Evolutionary conservation across 495 filamentous ascomycete species (phyloP), one percentile per base, ranked within the genome.

Genomic region (Podospora sp.): DNA sequence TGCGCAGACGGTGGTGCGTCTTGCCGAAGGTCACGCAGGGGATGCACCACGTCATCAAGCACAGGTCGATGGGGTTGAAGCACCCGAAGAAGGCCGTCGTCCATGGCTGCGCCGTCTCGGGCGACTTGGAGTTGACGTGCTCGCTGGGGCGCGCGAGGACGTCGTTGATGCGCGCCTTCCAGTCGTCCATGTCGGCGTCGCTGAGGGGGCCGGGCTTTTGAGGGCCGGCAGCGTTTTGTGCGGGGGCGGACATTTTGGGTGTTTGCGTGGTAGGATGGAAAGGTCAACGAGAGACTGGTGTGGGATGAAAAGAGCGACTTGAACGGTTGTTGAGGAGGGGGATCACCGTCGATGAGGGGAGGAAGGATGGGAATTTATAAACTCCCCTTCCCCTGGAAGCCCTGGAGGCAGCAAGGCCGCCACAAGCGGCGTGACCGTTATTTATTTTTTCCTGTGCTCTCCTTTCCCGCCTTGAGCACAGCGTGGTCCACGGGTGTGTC

Each of bases 1-100:
- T 79, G 49, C 73, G 72, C 26, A 82, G 59, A 1, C 82, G 79
- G 62, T 85, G 74, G 65, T 81, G 76, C 24, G 79, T 82, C 71
- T 75, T 81, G 58, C 82, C 81, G 63, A 81, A 82, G 9, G 79
- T 79, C 27, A 83, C 76, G 65, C 82, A 85, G 25, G 82, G 82
- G 25, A 75, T 62, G 70, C 77, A 83, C 40, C 71, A 81, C 0
- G 74, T 71, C 68, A 81, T 67, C 49, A 76, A 60, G 72, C 78
- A 79, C n/a, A 68, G 61, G 61, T 77, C 77, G 70, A 77, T 73
- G 25, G 75, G 79, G 60, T 46, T 67, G 75, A 76, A 79, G 76
- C 78, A 82, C 53, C 65, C 72, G 59, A 77, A 80, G 59, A 81
- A 73, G 20, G 46, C 22, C 26, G 33, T 67, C 62, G 46, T 56